Evolutionary conservation across 1,284 basidiomycete genomes (phyloP).

Genomic region (Cyathus olla): DNA sequence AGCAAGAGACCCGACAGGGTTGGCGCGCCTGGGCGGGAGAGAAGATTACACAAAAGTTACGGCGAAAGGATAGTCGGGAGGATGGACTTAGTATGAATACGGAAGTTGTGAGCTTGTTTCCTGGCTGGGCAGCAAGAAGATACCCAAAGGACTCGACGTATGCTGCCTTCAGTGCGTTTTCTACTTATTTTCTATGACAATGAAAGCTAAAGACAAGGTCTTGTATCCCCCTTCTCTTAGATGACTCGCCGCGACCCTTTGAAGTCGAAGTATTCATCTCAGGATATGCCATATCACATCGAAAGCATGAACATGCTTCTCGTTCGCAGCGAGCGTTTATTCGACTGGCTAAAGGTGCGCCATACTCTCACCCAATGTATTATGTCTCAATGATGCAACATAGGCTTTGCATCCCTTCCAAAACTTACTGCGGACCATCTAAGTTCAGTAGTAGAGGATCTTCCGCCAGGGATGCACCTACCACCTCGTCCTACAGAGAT

Average conservation of each 20-base stretch:
- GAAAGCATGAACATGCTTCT: constrained; percentile 70
- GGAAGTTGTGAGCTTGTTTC: constrained; percentile 59
- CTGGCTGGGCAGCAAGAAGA: constrained; percentile 61
- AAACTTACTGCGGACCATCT: constrained; percentile 27
- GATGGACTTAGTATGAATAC: constrained; percentile 16
- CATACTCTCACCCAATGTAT: neutral
- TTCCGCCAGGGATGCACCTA: constrained; percentile 53
- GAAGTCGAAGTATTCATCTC: constrained; percentile 80
- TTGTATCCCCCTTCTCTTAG: no score
- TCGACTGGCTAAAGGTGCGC: constrained; percentile 78
- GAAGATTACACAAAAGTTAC: constrained; percentile 43
- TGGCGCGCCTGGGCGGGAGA: constrained; percentile 59
- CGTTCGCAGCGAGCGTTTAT: constrained; percentile 84
- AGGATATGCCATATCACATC: constrained; percentile 77
- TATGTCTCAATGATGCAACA: neutral
- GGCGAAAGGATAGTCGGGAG: constrained; percentile 24
- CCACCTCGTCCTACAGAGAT: constrained; percentile 74
- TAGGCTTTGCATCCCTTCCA: constrained; percentile 46
- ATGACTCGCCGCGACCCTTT: constrained; percentile 57
- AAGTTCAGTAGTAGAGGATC: constrained; percentile 29
- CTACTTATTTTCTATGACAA: constrained; percentile 1
- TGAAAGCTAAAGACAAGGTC: no score
- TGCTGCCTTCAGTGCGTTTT: neutral
- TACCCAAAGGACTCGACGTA: constrained; percentile 28
- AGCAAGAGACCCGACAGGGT: constrained; percentile 29